Base-by-base conservation (phyloP, 257 asterid genomes). In the Primulina huaijiensis region DNA sequence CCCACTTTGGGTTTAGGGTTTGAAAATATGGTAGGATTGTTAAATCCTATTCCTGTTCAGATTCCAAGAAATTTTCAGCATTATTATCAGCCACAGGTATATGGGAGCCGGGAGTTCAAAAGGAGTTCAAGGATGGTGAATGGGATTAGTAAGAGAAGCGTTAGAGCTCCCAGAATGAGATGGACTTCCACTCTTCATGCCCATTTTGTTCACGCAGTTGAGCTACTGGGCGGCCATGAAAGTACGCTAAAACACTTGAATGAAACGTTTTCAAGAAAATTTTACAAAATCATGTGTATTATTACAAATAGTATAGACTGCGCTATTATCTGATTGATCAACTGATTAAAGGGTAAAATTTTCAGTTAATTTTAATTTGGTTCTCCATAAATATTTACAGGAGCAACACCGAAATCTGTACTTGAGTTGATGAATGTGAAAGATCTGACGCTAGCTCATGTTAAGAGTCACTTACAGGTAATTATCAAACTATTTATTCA, bases 401-500 rank as follows among this genome's bases (percentile, higher is more conserved):
- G 97, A 69, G 97, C 97, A 67, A 90, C 97, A 4, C 97, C 97
- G 17, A 90, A 90, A 74, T 90, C 97, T 0, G 96, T 90, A 55
- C 83, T 90, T 25, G 97, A 90, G 82, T 69, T 90, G 83, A 90
- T 90, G 97, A 85, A 85, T 76, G 97, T 90, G 68, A 90, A 90
- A 75, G 97, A 90, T 87, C 96, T 90, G 77, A 90, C 97, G 73
- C 88, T 90, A 80, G 92, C 96, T 68, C 97, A 90, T 71, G 97
- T 90, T 75, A 90, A 90, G 81, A 90, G 97, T 76, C 97, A 90
- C 76, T 87, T 90, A 74, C 97, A 90, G 96, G 97, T 90, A 74
- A 62, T 69, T 11, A 31, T 60, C 64, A 40, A 71, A 29, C 20
- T 43, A 3, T 31, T 31, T 31, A 31, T 31, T 31, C 34, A 31